Percentiles rank a stretch among this genome's conserved stretches.
Evolutionary conservation across 75 land plant genomes (phyloP).

Genomic region (Pseudotsuga menziesii): DNA sequence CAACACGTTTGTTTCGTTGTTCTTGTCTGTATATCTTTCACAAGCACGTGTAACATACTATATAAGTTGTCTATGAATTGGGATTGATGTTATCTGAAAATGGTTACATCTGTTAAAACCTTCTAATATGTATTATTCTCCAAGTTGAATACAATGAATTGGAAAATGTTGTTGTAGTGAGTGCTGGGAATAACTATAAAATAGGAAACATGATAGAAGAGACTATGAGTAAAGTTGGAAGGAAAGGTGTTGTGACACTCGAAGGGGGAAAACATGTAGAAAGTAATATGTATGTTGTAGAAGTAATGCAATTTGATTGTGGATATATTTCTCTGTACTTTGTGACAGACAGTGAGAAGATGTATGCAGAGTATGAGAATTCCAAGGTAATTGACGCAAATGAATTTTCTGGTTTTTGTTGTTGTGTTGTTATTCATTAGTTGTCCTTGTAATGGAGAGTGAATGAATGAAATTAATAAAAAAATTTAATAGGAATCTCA

Average conservation of each 20-base stretch:
- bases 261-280: constrained; percentile 74
- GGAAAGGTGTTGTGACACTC: constrained; percentile 64
- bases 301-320: constrained; percentile 89
- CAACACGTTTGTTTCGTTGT: too few relatives aligned
- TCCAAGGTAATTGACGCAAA: constrained; percentile 52
- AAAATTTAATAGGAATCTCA: too few relatives aligned
- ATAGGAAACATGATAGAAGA: constrained; percentile 81
- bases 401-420: background rate
- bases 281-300: constrained; percentile 72
- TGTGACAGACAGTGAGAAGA: constrained; percentile 84
- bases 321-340: constrained; percentile 92
- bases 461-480: too few relatives aligned
- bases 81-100: background rate
- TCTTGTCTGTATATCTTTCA: too few relatives aligned
- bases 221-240: constrained; percentile 76
- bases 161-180: constrained; percentile 88
- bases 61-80: too few relatives aligned
- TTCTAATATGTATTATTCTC: background rate
- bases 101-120: background rate
- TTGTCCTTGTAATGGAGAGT: too few relatives aligned
- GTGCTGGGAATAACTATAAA: constrained; percentile 80
- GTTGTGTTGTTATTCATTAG: too few relatives aligned
- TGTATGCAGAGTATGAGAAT: constrained; percentile 76
- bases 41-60: too few relatives aligned
- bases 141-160: constrained; percentile 85